Percentiles rank a stretch among this genome's conserved stretches.
Evolutionary conservation across 176 grass and related monocot genomes (phyloP).

Genomic region (Hsuehochloa calcarea): DNA sequence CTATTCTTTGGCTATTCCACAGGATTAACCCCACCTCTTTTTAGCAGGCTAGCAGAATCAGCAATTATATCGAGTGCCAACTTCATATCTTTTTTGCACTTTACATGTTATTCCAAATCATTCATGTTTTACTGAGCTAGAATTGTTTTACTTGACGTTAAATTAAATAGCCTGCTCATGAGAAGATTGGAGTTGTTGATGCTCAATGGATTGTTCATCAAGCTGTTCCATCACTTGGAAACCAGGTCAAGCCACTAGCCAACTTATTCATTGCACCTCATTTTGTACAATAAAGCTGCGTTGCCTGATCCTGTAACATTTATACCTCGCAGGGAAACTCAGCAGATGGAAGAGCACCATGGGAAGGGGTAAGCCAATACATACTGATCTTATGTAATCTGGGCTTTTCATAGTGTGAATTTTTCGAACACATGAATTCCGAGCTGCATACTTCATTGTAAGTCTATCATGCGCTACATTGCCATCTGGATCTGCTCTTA

Average conservation of each 20-base stretch:
- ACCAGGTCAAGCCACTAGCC: constrained; percentile 54
- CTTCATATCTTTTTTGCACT: not conserved
- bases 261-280: not conserved
- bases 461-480: not conserved
- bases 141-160: constrained; percentile 13
- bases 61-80: not conserved
- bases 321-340: constrained; percentile 56
- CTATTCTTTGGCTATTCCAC: not conserved
- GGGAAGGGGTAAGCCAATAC: constrained; percentile 76
- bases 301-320: constrained; percentile 23
- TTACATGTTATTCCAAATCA: constrained; percentile 10
- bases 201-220: constrained; percentile 99
- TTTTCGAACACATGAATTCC: not conserved
- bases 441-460: not conserved
- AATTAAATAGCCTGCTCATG: constrained; percentile 89
- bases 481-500: not conserved
- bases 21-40: not conserved
- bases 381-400: not conserved
- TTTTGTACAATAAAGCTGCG: not conserved
- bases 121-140: constrained; percentile 9
- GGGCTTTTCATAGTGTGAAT: not conserved
- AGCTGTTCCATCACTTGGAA: constrained; percentile 86
- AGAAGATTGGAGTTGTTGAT: constrained; percentile 98
- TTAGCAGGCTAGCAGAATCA: not conserved
- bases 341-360: constrained; percentile 78